These are phyloP conservation scores for Cytospora leucostoma DNA, from an alignment of 2,329 filamentous ascomycete genomes.

Conservation along the genomic window DNA sequence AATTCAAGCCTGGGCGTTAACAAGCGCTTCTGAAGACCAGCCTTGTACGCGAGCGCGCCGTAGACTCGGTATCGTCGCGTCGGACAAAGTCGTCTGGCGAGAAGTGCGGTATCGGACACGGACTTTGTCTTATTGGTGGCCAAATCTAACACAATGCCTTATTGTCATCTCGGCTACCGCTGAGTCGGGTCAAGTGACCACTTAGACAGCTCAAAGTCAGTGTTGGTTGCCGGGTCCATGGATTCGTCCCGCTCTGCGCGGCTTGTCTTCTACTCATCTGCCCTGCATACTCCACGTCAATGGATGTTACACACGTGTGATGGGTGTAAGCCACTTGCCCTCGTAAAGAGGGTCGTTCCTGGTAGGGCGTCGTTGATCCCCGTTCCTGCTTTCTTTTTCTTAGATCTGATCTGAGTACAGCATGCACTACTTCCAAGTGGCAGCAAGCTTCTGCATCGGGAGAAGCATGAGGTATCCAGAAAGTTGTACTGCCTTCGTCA, in stretches of 20 bases:
- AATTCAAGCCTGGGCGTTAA: slow-evolving; percentile 5
- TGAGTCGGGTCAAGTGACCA: neutral
- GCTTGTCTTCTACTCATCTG: neutral
- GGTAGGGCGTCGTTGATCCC: neutral
- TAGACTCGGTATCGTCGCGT: slow-evolving; percentile 15
- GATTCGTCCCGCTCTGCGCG: neutral
- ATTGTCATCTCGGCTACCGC: neutral
- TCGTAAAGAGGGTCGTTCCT: neutral
- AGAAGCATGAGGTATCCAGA: neutral
- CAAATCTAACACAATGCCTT: neutral
- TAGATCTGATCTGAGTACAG: neutral
- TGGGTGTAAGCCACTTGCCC: neutral
- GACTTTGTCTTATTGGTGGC: neutral
- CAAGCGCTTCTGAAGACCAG: slow-evolving; percentile 3
- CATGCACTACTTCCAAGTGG: slow-evolving; percentile 1
- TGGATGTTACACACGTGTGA: slow-evolving; percentile 1
- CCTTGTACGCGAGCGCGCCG: slow-evolving; percentile 10
- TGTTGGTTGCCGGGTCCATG: neutral
- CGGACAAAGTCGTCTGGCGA: slow-evolving; percentile 5
- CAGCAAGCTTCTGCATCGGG: neutral
- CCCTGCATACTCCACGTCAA: neutral
- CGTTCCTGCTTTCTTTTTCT: neutral
- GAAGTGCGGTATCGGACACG: neutral
- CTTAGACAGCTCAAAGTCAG: neutral
- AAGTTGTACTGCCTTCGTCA: neutral